Evolutionary conservation across 176 grass and related monocot genomes (phyloP).

Genomic region (Luzula sylvatica): DNA sequence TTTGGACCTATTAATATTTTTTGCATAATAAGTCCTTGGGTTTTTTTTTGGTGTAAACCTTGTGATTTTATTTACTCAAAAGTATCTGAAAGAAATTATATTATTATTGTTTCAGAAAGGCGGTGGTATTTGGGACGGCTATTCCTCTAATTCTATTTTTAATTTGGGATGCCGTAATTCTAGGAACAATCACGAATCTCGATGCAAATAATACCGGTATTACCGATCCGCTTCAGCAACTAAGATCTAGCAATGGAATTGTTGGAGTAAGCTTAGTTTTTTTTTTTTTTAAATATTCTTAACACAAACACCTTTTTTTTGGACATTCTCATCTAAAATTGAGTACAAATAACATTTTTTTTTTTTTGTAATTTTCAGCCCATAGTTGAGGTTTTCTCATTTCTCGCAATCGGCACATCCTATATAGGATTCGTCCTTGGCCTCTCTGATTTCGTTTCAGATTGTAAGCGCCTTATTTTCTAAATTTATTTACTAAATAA

Average conservation of each 20-base stretch:
- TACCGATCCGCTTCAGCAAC: slow-evolving; percentile 54
- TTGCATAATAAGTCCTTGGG: background rate
- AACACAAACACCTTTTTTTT: too few relatives aligned
- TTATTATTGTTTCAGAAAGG: slow-evolving; percentile 49
- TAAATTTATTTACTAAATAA: background rate
- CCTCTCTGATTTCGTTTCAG: slow-evolving; percentile 76
- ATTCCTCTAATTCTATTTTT: slow-evolving; percentile 90
- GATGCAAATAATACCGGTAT: slow-evolving; percentile 20
- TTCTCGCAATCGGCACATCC: slow-evolving; percentile 91
- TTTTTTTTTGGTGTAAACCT: background rate
- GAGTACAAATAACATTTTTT: background rate
- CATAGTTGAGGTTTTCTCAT: slow-evolving; percentile 81
- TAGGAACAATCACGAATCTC: slow-evolving; percentile 53
- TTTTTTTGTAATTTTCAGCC: slow-evolving; percentile 42
- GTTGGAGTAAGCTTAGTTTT: slow-evolving; percentile 55
- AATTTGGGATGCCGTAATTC: slow-evolving; percentile 82
- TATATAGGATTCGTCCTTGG: slow-evolving; percentile 96
- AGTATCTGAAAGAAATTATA: slow-evolving; percentile 12
- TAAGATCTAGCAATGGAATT: slow-evolving; percentile 62
- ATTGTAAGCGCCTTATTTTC: slow-evolving; percentile 56
- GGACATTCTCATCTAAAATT: too few relatives aligned
- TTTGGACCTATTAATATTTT: background rate
- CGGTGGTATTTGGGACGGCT: slow-evolving; percentile 63
- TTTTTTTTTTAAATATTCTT: slow-evolving; percentile 4
- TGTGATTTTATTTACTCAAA: too few relatives aligned